A percentile compares a stretch with the other conserved stretches of the same genome.
Evolutionary conservation across 1,284 basidiomycete species (phyloP).

Genomic region (Cutaneotrichosporon mucoides): DNA sequence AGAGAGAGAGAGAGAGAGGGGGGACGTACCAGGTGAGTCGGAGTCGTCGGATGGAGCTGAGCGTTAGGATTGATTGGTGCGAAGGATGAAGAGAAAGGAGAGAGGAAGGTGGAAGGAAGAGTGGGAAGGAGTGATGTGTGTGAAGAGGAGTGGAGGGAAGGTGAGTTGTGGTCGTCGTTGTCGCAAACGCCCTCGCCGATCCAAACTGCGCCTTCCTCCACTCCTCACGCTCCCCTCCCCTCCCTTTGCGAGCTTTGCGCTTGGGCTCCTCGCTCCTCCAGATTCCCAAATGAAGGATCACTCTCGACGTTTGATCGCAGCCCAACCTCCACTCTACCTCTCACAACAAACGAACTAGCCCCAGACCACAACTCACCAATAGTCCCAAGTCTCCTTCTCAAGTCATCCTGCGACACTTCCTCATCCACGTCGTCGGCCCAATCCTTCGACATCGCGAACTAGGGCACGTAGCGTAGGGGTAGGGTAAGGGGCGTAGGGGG

Average conservation of each 20-base stretch:
- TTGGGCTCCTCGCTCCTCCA: neutral
- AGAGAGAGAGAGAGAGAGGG: no score
- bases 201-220: no score
- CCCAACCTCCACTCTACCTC: neutral
- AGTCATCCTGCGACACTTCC: conserved; percentile 20
- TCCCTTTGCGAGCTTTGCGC: neutral
- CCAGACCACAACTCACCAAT: conserved; percentile 14
- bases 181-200: no score
- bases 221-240: neutral
- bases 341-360: neutral
- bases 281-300: neutral
- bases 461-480: neutral
- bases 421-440: conserved; percentile 32
- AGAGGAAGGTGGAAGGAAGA: neutral
- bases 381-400: conserved; percentile 15
- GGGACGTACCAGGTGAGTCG: no score
- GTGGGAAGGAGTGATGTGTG: neutral
- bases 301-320: no score
- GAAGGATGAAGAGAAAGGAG: neutral
- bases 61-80: no score
- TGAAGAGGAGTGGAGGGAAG: neutral
- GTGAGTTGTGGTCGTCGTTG: neutral
- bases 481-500: neutral
- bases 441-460: conserved; percentile 12
- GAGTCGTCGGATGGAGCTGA: no score